Percentiles rank a stretch among this genome's conserved stretches.
These are phyloP conservation scores for Ceratocystis destructans DNA, from an alignment of 2,329 filamentous ascomycete genomes.

Conservation along the genomic window DNA sequence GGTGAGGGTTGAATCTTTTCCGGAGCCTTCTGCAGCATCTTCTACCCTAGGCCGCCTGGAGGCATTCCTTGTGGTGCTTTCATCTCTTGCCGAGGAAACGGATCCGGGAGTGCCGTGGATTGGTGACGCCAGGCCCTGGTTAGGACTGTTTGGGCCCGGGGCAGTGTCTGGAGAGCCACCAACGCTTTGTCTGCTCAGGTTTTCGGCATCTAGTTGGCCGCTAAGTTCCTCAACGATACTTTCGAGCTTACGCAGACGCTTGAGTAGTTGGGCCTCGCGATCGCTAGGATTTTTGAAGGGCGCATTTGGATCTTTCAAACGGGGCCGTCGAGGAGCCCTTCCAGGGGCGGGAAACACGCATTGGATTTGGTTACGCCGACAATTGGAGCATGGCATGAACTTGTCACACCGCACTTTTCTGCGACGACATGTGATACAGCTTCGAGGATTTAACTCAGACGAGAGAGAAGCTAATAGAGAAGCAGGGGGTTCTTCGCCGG, in stretches of 20 bases:
- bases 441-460: conserved; percentile 33
- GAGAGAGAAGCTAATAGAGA: conserved; percentile 13
- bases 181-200: conserved; percentile 20
- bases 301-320: conserved; percentile 51
- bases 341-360: conserved; percentile 65
- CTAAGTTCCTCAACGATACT: conserved; percentile 60
- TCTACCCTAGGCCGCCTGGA: neutral
- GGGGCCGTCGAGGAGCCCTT: conserved; percentile 53
- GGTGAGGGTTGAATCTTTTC: conserved; percentile 9
- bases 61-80: neutral
- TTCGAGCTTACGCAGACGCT: conserved; percentile 57
- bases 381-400: conserved; percentile 62
- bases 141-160: conserved; percentile 3
- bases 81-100: conserved; percentile 1
- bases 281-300: conserved; percentile 46
- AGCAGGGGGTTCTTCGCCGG: conserved; percentile 18
- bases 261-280: conserved; percentile 55
- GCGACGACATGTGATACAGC: conserved; percentile 37
- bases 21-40: conserved; percentile 9
- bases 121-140: conserved; percentile 8
- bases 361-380: conserved; percentile 53
- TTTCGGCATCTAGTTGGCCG: conserved; percentile 47
- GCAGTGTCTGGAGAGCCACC: conserved; percentile 14
- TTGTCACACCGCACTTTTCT: conserved; percentile 69
- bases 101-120: conserved; percentile 13